Percentiles rank a stretch among this genome's conserved stretches.
phyloP scores from a whole-genome alignment of 2,329 filamentous ascomycete species.

The Pseudopithomyces maydicus region DNA sequence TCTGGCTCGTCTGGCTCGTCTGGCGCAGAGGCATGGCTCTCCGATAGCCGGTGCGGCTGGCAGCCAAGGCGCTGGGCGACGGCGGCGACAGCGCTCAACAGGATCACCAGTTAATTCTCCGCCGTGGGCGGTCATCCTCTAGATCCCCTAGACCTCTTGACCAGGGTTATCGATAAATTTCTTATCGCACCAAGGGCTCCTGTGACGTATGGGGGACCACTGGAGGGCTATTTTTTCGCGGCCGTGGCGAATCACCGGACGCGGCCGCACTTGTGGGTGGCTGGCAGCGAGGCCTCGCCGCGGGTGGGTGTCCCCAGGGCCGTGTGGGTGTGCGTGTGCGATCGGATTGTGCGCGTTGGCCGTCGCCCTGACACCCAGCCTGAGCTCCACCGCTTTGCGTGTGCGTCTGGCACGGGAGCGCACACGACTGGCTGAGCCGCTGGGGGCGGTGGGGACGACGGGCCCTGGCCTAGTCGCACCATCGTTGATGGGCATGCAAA shows the following conservation, averaged over 20 bases:
- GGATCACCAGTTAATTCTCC: not conserved
- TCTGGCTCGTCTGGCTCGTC: not conserved
- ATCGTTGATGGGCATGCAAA: not conserved
- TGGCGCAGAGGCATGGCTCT: not conserved
- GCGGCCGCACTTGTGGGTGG: not conserved
- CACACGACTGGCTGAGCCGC: not conserved
- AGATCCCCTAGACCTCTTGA: not conserved
- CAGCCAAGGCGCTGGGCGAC: not conserved
- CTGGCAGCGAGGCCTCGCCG: not conserved
- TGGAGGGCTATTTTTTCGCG: slow-evolving; percentile 1
- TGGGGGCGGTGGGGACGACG: not conserved
- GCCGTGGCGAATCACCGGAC: not conserved
- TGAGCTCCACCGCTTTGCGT: slow-evolving; percentile 6
- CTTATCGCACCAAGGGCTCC: slow-evolving; percentile 6
- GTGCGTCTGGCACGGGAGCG: not conserved
- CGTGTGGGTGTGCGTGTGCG: not conserved
- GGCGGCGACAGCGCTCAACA: slow-evolving; percentile 2
- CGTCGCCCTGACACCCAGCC: slow-evolving; percentile 3
- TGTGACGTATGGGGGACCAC: slow-evolving; percentile 1
- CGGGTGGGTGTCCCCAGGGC: slow-evolving; percentile 4
- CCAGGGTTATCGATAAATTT: slow-evolving; percentile 7
- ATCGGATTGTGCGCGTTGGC: slow-evolving; percentile 1
- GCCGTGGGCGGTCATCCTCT: not conserved
- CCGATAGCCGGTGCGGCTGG: not conserved
- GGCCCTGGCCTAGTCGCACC: slow-evolving; percentile 3